Evolutionary conservation across 306 rosid genomes (phyloP).

Genomic region (Oxytropis ochrocephala): DNA sequence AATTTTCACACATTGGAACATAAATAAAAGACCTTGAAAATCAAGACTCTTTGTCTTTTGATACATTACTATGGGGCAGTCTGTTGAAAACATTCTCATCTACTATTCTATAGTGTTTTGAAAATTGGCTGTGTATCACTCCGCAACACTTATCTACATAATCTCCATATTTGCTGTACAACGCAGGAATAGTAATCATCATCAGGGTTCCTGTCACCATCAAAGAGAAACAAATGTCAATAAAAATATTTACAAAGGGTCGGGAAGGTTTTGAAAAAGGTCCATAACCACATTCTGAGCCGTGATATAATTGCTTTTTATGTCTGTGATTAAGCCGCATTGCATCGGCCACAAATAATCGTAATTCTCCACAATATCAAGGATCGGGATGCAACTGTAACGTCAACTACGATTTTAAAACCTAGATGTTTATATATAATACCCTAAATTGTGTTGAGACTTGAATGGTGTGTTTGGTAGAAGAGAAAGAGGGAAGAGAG

Average conservation of each 20-base stretch:
- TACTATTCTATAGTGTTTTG: constrained; percentile 74
- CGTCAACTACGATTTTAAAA: too few relatives aligned
- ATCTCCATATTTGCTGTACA: constrained; percentile 56
- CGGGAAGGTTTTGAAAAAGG: too few relatives aligned
- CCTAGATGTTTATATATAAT: not conserved
- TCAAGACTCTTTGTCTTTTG: constrained; percentile 66
- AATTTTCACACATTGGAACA: not conserved
- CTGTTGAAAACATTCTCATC: constrained; percentile 70
- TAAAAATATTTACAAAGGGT: not conserved
- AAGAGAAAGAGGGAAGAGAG: too few relatives aligned
- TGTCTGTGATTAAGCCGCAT: too few relatives aligned
- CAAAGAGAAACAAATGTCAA: constrained; percentile 16
- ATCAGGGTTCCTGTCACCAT: constrained; percentile 59
- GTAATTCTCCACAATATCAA: too few relatives aligned
- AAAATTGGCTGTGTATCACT: constrained; percentile 58
- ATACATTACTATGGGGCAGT: constrained; percentile 47
- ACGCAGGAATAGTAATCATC: constrained; percentile 63
- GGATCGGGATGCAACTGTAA: too few relatives aligned
- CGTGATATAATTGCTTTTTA: too few relatives aligned
- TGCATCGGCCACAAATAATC: too few relatives aligned
- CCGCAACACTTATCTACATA: constrained; percentile 55
- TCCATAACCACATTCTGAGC: too few relatives aligned
- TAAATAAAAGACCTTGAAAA: constrained; percentile 4
- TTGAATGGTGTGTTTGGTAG: too few relatives aligned
- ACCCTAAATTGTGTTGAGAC: not conserved